These are phyloP conservation scores for Podaxis pistillaris DNA, from an alignment of 768 basidiomycete species.

Conservation along the genomic window DNA sequence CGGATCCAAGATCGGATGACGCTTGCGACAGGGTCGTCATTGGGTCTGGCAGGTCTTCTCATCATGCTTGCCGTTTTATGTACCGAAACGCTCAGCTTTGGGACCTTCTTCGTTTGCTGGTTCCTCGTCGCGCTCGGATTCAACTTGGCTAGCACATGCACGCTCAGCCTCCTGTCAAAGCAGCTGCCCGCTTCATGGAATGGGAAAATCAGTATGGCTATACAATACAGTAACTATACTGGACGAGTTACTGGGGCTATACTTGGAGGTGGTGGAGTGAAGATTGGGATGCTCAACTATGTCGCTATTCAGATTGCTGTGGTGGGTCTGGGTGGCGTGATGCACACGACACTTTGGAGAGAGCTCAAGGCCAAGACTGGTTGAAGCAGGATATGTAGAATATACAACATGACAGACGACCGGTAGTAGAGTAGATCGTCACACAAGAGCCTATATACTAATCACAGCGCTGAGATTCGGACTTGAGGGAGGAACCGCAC, in stretches of 20 bases:
- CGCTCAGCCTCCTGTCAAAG: constrained; percentile 65
- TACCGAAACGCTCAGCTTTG: constrained; percentile 41
- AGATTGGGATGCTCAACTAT: constrained; percentile 60
- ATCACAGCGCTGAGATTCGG: too few species aligned
- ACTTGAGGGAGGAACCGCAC: too few species aligned
- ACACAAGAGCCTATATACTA: too few species aligned
- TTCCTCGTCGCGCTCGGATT: constrained; percentile 68
- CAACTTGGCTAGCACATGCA: constrained; percentile 70
- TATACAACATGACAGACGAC: not conserved
- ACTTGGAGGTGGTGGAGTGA: constrained; percentile 62
- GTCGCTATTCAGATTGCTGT: constrained; percentile 59
- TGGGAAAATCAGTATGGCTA: constrained; percentile 49
- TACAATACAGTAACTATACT: constrained; percentile 68
- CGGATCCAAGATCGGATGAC: constrained; percentile 61
- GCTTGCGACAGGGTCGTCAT: constrained; percentile 47
- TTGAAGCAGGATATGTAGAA: constrained; percentile 20
- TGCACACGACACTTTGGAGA: constrained; percentile 58
- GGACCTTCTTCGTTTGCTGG: constrained; percentile 49
- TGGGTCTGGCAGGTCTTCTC: constrained; percentile 54
- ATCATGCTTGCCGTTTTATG: constrained; percentile 47
- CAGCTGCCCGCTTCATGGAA: constrained; percentile 67
- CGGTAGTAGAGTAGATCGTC: too few species aligned
- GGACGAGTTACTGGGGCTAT: constrained; percentile 68
- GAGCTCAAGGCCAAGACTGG: constrained; percentile 65
- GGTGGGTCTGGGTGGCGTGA: constrained; percentile 53